Base-by-base conservation (phyloP, 257 asterid species). In the Coffea eugenioides region DNA sequence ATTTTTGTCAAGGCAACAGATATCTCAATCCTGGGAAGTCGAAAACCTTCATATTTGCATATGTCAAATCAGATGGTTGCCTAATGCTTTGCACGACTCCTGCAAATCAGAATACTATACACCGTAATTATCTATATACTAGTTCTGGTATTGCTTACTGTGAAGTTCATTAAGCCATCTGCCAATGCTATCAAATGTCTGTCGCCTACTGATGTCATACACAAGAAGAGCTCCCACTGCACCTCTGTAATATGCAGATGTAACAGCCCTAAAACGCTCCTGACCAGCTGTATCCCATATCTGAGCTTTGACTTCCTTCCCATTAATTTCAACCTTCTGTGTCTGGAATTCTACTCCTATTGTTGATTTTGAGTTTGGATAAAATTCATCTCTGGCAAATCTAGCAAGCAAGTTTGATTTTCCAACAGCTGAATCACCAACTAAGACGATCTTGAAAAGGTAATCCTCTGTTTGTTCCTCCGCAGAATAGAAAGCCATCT, bases 261-360 rank as follows among this genome's bases (percentile, higher is more conserved):
- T 95, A 79, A 95, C 97, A 14, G 99, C 98, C 88, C 99, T 85
- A 88, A 95, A 95, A 80, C 99, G 88, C 86, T 95, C 99, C 88
- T 95, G 99, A 36, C 99, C 99, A 49, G 99, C 99, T 23, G 99
- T 95, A 82, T 95, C 99, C 99, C 99, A 95, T 66, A 95, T 93
- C 87, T 95, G 99, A 0, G 98, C 99, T 82, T 95, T 95, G 48
- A 95, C 91, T 89, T 95, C 97, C 87, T 91, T 95, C 80, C 98
- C 95, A 20, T 89, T 93, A 36, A 95, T 93, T 73, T 88, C 91
- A 88, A 95, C 80, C 84, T 95, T 95, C 80, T 95, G 99, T 45
- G 98, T 95, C 90, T 95, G 99, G 80, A 95, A 93, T 86, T 95
- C 99, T 84, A 95, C 99, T 64, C 99, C 99, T 48, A 95, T 95